These are phyloP conservation scores for Crithidia brevicula DNA, from an alignment of 208 protist species.

Conservation along the genomic window DNA sequence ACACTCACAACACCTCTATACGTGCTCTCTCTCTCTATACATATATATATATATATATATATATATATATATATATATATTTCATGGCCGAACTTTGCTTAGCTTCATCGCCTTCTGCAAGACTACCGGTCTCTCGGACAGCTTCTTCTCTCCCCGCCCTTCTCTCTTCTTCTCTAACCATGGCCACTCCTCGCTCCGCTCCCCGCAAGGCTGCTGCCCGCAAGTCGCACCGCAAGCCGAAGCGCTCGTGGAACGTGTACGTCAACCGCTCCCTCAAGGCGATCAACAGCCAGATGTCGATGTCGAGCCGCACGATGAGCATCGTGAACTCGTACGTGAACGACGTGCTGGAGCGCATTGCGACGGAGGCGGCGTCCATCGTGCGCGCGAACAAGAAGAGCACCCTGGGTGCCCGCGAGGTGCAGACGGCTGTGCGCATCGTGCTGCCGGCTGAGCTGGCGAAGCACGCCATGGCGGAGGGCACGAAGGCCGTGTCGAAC, in stretches of 20 bases:
- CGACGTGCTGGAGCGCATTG: slow-evolving; percentile 98
- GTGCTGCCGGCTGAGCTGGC: slow-evolving; percentile 97
- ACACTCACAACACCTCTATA: too few relatives aligned
- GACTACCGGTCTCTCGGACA: too few relatives aligned
- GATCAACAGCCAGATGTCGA: slow-evolving; percentile 96
- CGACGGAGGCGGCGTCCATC: slow-evolving; percentile 93
- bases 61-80: too few relatives aligned
- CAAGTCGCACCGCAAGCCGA: slow-evolving; percentile 71
- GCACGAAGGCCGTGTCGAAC: slow-evolving; percentile 97
- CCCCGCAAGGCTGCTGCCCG: slow-evolving; percentile 25
- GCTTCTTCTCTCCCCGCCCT: neutral
- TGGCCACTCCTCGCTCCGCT: slow-evolving; percentile 61
- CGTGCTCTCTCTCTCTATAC: too few relatives aligned
- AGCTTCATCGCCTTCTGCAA: too few relatives aligned
- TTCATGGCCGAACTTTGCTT: too few relatives aligned
- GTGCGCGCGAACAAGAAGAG: slow-evolving; percentile 95
- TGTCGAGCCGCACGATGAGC: slow-evolving; percentile 95
- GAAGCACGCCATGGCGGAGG: slow-evolving; percentile 99
- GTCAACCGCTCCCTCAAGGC: slow-evolving; percentile 94
- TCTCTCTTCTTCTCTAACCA: slow-evolving; percentile 9
- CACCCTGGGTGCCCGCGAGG: slow-evolving; percentile 95
- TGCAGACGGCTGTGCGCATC: slow-evolving; percentile 97
- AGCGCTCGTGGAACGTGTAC: slow-evolving; percentile 89
- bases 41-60: too few relatives aligned
- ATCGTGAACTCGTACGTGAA: slow-evolving; percentile 99